Evolutionary conservation across 2,329 filamentous ascomycete genomes (phyloP).

Genomic region (Neophaeococcomyces aloes): DNA sequence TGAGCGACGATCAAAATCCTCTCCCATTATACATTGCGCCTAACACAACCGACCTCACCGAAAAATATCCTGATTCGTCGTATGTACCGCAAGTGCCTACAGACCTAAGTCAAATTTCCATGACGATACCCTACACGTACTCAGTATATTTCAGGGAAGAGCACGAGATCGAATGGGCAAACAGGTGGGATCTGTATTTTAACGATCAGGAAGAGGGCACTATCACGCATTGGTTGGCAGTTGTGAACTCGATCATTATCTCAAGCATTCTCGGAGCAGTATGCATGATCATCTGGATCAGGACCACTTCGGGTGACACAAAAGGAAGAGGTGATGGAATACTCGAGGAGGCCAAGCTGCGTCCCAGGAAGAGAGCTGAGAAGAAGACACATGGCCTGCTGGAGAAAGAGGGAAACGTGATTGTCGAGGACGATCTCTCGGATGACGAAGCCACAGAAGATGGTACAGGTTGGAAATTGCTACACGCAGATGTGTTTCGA

Average conservation of each 20-base stretch:
- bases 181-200: constrained; percentile 83
- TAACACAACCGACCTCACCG: constrained; percentile 43
- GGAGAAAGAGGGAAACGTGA: constrained; percentile 45
- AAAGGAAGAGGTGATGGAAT: constrained; percentile 59
- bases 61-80: constrained; percentile 49
- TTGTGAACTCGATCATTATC: constrained; percentile 77
- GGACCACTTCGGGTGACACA: constrained; percentile 68
- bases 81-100: constrained; percentile 50
- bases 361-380: constrained; percentile 39
- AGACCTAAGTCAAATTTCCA: constrained; percentile 49
- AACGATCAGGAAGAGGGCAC: constrained; percentile 74
- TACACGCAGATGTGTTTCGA: constrained; percentile 82
- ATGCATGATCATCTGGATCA: constrained; percentile 68
- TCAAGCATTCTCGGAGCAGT: constrained; percentile 67
- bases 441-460: constrained; percentile 70
- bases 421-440: constrained; percentile 41
- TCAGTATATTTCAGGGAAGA: constrained; percentile 85
- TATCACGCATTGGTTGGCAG: constrained; percentile 78
- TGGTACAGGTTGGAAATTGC: constrained; percentile 74
- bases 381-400: constrained; percentile 44
- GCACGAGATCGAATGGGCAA: constrained; percentile 66
- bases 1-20: constrained; percentile 52
- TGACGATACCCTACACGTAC: constrained; percentile 75
- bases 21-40: constrained; percentile 60
- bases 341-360: constrained; percentile 56